Evolutionary conservation across 2,329 filamentous ascomycete species (phyloP).

Genomic region (Trichoderma oligosporum): DNA sequence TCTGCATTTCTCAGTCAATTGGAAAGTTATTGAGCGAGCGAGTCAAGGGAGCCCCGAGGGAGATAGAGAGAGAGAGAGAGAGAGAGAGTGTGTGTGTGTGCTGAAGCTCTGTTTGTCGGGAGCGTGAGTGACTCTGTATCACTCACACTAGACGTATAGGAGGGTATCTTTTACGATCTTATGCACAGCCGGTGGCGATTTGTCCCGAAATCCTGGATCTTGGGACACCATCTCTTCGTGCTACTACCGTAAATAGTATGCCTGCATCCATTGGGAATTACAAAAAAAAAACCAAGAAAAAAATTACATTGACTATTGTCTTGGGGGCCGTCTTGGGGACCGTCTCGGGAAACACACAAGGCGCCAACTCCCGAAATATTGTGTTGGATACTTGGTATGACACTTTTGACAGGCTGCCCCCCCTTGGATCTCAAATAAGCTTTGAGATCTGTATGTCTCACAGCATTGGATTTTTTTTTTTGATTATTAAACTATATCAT

Average conservation of each 20-base stretch:
- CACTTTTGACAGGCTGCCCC: conserved; percentile 7
- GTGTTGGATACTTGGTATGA: neutral
- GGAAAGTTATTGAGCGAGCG: too few relatives aligned
- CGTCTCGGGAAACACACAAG: too few relatives aligned
- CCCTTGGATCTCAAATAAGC: neutral
- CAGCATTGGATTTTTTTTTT: neutral
- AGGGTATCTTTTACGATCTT: neutral
- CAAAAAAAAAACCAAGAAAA: neutral
- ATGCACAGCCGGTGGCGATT: neutral
- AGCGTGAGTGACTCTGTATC: neutral
- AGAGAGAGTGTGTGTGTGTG: too few relatives aligned
- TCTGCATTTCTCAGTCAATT: too few relatives aligned
- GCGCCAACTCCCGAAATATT: neutral
- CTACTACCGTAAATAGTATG: neutral
- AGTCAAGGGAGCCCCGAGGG: neutral
- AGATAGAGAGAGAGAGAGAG: too few relatives aligned
- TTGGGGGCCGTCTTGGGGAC: neutral
- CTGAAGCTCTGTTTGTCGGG: neutral
- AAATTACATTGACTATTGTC: conserved; percentile 10
- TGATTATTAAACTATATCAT: too few relatives aligned
- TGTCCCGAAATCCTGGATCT: conserved; percentile 8
- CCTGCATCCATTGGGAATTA: neutral
- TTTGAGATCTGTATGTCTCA: neutral
- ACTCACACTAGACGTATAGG: neutral
- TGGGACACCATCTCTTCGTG: neutral